These are phyloP conservation scores for Serpula lacrymans DNA, from an alignment of 768 basidiomycete species.

Conservation along the genomic window DNA sequence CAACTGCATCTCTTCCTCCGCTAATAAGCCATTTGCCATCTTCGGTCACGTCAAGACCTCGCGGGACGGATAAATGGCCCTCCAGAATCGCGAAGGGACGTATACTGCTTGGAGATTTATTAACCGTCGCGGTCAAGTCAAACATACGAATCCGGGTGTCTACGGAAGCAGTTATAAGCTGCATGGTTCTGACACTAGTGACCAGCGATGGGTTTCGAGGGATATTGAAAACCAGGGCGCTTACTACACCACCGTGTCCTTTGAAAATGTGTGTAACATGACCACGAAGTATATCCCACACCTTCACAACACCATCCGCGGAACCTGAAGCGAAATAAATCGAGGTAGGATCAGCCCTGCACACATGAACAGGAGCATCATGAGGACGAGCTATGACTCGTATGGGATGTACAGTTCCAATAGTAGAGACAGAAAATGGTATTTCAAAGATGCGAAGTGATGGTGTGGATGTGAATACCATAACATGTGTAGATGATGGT, in stretches of 20 bases:
- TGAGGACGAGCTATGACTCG: constrained; percentile 84
- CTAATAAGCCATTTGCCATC: constrained; percentile 91
- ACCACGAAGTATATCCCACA: constrained; percentile 88
- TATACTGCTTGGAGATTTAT: constrained; percentile 50
- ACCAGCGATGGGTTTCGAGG: constrained; percentile 56
- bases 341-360: constrained; percentile 78
- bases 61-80: constrained; percentile 92
- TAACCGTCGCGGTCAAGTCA: constrained; percentile 68
- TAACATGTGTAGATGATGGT: constrained; percentile 66
- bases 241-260: constrained; percentile 97
- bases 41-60: constrained; percentile 78
- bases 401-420: constrained; percentile 58
- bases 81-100: constrained; percentile 83
- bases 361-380: constrained; percentile 91
- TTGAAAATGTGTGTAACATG: constrained; percentile 93
- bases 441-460: constrained; percentile 83
- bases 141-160: constrained; percentile 93
- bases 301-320: constrained; percentile 94
- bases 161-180: constrained; percentile 86
- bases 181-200: constrained; percentile 53
- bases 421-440: constrained; percentile 43
- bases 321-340: constrained; percentile 93
- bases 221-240: constrained; percentile 83
- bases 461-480: constrained; percentile 78
- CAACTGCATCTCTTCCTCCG: constrained; percentile 91